These are phyloP conservation scores for Neurospora sp. DNA, from an alignment of 495 filamentous ascomycete genomes.

Conservation along the genomic window DNA sequence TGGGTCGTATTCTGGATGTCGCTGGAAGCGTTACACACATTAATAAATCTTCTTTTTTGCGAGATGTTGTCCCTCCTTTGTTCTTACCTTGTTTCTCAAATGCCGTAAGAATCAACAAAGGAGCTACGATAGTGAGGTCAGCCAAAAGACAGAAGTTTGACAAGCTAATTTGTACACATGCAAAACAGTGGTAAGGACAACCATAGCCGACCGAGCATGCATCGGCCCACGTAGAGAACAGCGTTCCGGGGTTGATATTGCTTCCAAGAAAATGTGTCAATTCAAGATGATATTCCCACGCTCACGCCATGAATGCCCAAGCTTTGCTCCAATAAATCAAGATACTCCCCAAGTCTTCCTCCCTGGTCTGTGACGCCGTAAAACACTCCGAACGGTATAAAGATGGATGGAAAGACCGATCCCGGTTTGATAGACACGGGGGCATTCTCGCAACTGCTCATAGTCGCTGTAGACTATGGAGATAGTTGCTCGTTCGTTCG, in stretches of 20 bases:
- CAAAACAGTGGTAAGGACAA: background rate
- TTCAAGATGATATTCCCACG: background rate
- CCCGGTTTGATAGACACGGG: background rate
- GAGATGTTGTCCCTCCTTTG: background rate
- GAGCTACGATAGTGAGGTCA: background rate
- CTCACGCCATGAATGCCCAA: background rate
- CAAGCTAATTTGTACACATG: background rate
- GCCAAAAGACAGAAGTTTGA: background rate
- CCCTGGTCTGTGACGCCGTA: background rate
- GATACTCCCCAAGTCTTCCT: background rate
- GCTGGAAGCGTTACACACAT: background rate
- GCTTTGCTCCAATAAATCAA: background rate
- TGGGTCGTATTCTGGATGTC: slow-evolving; percentile 37
- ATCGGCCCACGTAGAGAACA: background rate
- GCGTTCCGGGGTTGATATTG: background rate
- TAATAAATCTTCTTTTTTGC: background rate
- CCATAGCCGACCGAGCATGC: background rate
- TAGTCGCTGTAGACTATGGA: background rate
- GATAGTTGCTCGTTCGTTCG: background rate
- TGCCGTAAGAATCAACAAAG: background rate
- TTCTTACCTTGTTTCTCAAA: background rate
- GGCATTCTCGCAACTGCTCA: background rate
- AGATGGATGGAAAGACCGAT: background rate
- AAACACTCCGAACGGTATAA: background rate
- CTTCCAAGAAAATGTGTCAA: background rate